Base-by-base conservation (phyloP, 75 land plant genomes). In the Pinus taeda region DNA sequence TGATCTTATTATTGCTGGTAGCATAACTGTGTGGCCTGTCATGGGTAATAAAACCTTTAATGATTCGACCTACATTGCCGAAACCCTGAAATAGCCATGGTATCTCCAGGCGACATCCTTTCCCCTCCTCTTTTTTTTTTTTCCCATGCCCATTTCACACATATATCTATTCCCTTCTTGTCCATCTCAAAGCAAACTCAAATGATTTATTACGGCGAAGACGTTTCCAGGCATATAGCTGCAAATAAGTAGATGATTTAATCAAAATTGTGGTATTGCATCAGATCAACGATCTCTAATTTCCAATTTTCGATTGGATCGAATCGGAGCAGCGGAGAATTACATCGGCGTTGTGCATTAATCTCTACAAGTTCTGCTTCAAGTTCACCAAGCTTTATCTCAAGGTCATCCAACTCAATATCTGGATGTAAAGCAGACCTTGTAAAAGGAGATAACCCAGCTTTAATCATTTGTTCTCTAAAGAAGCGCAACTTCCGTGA, bases 351-450 rank as follows among this genome's bases (percentile, higher is more conserved):
- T n/a, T n/a, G n/a, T 61, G 95, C 84, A 77, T 89, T 93, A 42
- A 97, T 91, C 77, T 97, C 99, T 57, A 85, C 20, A 77, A 97
- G 88, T 83, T 97, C 99, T 37, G 92, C 84, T 81, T 97, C 99
- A 62, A 94, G 89, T 22, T 97, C 98, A 60, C 84, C 89, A 83
- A 97, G 88, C 74, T 94, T 94, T 7, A 84, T 75, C 97, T 95
- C 98, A 20, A 95, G 79, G 61, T 93, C 90, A 79, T 95, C 98
- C 57, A 93, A 17, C 78, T 89, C 80, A 63, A 88, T 78, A 59
- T 84, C 86, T 45, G 74, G 60, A 37, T 39, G 83, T 36, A 78
- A 29, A 24, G 67, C 29, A 45, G 88, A 66, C 79, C 58, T 85
- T 70, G 71, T 45, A 55, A 89, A 77, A 81, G 90, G 89, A 8